A percentile compares a stretch with the other conserved stretches of the same genome.
Evolutionary conservation across 495 filamentous ascomycete species (phyloP).

Genomic region (Aspergillus homomorphus): DNA sequence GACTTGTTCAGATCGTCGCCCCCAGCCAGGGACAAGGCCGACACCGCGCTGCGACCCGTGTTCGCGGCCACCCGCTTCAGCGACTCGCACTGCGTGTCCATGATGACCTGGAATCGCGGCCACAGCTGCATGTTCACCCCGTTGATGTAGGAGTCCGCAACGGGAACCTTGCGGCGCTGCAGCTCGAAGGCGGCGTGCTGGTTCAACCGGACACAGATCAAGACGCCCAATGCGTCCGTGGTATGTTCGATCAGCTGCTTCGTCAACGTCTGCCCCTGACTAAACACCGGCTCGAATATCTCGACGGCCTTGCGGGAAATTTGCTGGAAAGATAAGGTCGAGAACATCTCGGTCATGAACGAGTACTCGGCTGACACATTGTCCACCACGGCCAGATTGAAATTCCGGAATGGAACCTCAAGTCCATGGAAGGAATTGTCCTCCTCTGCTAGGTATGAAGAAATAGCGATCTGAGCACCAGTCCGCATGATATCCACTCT

Average conservation of each 20-base stretch:
- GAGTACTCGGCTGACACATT: slow-evolving; percentile 94
- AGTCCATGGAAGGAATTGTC: slow-evolving; percentile 80
- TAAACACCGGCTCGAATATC: slow-evolving; percentile 82
- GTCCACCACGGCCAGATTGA: slow-evolving; percentile 90
- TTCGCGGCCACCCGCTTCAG: slow-evolving; percentile 59
- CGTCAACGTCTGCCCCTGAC: slow-evolving; percentile 72
- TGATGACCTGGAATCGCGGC: slow-evolving; percentile 90
- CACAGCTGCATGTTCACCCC: slow-evolving; percentile 92
- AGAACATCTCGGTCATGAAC: slow-evolving; percentile 88
- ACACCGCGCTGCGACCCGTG: slow-evolving; percentile 49
- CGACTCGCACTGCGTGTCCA: slow-evolving; percentile 89
- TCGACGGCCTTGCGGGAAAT: slow-evolving; percentile 66
- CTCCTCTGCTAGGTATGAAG: slow-evolving; percentile 84
- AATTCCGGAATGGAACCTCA: slow-evolving; percentile 85
- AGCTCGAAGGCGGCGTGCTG: slow-evolving; percentile 91
- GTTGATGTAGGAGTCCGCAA: slow-evolving; percentile 88
- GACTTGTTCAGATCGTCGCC: slow-evolving; percentile 61
- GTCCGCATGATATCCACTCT: slow-evolving; percentile 75
- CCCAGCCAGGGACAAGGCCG: slow-evolving; percentile 56
- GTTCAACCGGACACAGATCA: slow-evolving; percentile 89
- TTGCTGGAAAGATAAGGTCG: slow-evolving; percentile 54
- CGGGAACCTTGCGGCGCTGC: slow-evolving; percentile 84
- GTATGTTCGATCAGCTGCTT: slow-evolving; percentile 72
- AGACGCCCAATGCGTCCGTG: slow-evolving; percentile 77
- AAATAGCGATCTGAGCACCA: slow-evolving; percentile 65